These are phyloP conservation scores for Zoysia matrella DNA, from an alignment of 202 grass and related monocot genomes.

Conservation along the genomic window DNA sequence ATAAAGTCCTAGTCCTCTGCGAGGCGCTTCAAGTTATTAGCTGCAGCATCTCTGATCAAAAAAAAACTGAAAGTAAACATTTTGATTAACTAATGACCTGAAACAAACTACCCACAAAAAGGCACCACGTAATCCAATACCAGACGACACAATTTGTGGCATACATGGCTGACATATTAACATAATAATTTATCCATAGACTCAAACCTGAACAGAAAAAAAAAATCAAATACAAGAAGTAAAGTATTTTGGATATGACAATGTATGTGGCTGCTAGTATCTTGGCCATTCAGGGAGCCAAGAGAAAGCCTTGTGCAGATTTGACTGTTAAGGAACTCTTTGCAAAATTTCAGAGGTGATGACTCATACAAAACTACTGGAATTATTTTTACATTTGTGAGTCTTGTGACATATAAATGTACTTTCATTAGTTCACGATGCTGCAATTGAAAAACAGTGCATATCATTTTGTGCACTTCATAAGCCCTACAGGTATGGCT, in stretches of 20 bases:
- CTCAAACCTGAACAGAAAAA: too few species aligned
- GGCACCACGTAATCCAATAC: not conserved
- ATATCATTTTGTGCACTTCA: not conserved
- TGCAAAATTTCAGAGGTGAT: not conserved
- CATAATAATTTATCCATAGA: too few species aligned
- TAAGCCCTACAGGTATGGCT: not conserved
- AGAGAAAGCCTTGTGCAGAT: too few species aligned
- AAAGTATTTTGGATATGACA: not conserved
- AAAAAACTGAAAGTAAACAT: constrained; percentile 61
- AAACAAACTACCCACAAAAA: not conserved
- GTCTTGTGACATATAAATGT: not conserved
- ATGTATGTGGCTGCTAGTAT: not conserved
- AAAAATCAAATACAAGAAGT: too few species aligned
- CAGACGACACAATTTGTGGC: not conserved
- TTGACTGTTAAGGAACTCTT: too few species aligned
- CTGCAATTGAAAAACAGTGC: not conserved
- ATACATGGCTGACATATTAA: not conserved
- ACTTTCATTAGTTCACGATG: not conserved
- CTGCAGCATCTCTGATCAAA: constrained; percentile 91
- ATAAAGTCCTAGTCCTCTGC: constrained; percentile 58
- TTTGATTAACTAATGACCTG: not conserved
- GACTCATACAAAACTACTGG: not conserved
- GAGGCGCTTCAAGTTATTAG: constrained; percentile 92
- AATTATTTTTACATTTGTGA: not conserved
- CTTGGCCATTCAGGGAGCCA: not conserved